These are phyloP conservation scores for Auricularia sp. DNA, from an alignment of 768 basidiomycete species.

Conservation along the genomic window DNA sequence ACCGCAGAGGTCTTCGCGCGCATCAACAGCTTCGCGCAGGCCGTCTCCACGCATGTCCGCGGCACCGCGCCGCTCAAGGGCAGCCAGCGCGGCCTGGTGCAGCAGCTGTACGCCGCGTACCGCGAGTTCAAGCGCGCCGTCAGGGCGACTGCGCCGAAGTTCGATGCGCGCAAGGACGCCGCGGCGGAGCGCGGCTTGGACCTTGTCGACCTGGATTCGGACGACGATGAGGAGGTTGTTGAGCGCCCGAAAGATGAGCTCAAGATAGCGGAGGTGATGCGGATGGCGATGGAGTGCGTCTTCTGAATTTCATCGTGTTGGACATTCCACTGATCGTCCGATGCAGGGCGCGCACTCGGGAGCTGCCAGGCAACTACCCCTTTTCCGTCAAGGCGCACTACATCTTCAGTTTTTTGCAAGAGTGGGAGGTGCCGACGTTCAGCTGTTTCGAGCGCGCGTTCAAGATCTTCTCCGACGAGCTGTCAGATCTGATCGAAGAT, in stretches of 20 bases:
- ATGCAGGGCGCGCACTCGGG: conserved; percentile 55
- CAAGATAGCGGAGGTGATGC: not conserved
- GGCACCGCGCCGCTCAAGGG: not conserved
- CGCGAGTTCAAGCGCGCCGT: not conserved
- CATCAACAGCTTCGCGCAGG: not conserved
- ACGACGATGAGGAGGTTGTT: not conserved
- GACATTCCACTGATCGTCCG: not conserved
- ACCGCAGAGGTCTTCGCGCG: conserved; percentile 1
- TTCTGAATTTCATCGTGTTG: not conserved
- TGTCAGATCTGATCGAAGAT: conserved; percentile 31
- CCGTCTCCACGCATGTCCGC: not conserved
- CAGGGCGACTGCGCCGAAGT: not conserved
- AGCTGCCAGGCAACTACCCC: conserved; percentile 54
- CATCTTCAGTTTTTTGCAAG: conserved; percentile 32
- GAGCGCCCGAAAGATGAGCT: not conserved
- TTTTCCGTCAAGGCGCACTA: conserved; percentile 48
- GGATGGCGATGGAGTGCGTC: not conserved
- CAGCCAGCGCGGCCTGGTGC: not conserved
- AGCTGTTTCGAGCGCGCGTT: conserved; percentile 34
- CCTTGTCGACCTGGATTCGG: not conserved
- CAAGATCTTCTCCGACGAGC: conserved; percentile 26
- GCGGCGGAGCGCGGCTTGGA: not conserved
- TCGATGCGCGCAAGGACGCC: not conserved
- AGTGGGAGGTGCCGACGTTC: conserved; percentile 45
- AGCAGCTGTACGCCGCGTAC: not conserved